Evolutionary conservation across 2,329 filamentous ascomycete genomes (phyloP).

Genomic region (Aspergillus sp.): DNA sequence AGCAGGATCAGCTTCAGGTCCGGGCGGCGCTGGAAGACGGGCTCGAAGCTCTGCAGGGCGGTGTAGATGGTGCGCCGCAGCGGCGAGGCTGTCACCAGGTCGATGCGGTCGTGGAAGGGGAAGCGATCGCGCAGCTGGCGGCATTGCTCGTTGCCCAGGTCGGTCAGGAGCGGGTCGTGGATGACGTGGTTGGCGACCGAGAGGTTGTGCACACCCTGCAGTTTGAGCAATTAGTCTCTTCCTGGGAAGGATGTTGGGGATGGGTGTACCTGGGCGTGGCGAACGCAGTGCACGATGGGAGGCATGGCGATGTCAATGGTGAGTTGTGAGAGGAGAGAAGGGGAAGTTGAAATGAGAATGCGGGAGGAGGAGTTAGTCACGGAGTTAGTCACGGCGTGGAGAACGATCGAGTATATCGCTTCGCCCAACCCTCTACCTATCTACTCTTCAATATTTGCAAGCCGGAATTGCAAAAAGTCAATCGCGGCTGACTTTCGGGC

Average conservation of each 20-base stretch:
- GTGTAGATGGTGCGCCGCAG: constrained; percentile 80
- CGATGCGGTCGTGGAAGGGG: constrained; percentile 63
- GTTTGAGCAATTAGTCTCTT: background rate
- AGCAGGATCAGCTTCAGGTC: constrained; percentile 61
- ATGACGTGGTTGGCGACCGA: constrained; percentile 66
- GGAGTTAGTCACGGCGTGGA: background rate
- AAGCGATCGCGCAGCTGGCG: constrained; percentile 60
- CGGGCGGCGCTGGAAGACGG: constrained; percentile 47
- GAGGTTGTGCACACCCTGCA: constrained; percentile 79
- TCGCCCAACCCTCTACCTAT: background rate
- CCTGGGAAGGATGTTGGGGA: background rate
- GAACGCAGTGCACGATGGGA: constrained; percentile 45
- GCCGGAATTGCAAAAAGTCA: background rate
- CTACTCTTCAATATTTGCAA: too few relatives aligned
- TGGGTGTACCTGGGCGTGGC: constrained; percentile 45
- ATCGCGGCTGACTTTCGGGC: background rate
- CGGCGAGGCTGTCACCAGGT: constrained; percentile 74
- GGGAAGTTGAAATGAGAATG: background rate
- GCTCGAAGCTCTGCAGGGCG: constrained; percentile 66
- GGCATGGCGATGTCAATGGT: constrained; percentile 28
- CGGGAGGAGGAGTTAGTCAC: background rate
- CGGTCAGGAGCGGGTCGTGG: constrained; percentile 75
- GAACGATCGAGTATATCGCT: background rate
- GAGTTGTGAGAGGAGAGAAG: background rate
- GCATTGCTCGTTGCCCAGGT: constrained; percentile 75